Conservation (phyloP, 169 alveolate species). For the Miamiensis avidus region DNA sequence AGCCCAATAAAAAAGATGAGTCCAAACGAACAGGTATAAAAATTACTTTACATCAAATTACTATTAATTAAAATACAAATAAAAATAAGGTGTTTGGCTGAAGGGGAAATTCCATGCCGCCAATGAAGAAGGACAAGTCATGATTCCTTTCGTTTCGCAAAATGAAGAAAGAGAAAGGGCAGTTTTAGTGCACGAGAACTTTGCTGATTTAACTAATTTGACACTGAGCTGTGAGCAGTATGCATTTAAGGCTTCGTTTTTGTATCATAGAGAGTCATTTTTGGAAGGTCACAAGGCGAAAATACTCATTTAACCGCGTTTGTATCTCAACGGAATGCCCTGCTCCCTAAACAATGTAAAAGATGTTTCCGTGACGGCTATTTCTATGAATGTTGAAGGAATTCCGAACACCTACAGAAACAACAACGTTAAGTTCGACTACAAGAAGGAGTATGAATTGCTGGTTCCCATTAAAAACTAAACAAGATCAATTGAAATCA, state of each 20-base stretch:
- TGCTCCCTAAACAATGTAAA: not conserved
- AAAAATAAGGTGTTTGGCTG: slow-evolving; percentile 41
- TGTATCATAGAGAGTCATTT: slow-evolving; percentile 42
- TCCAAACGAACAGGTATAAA: too few relatives aligned
- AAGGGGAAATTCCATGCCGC: not conserved
- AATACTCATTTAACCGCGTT: slow-evolving; percentile 27
- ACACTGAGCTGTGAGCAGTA: slow-evolving; percentile 46
- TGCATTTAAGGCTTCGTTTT: slow-evolving; percentile 25
- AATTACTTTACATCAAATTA: too few relatives aligned
- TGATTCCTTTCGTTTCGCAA: slow-evolving; percentile 46
- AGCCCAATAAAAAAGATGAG: too few relatives aligned
- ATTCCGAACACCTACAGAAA: slow-evolving; percentile 2
- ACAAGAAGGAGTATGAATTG: slow-evolving; percentile 5
- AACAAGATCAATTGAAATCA: not conserved
- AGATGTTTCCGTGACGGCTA: not conserved
- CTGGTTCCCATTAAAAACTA: not conserved
- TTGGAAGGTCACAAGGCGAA: slow-evolving; percentile 55
- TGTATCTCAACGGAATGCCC: not conserved
- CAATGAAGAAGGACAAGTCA: slow-evolving; percentile 7
- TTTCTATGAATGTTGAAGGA: not conserved
- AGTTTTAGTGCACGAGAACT: slow-evolving; percentile 50
- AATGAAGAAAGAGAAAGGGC: slow-evolving; percentile 15
- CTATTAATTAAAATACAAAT: too few relatives aligned
- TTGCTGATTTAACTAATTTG: slow-evolving; percentile 53
- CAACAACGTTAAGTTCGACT: slow-evolving; percentile 5